phyloP scores from a whole-genome alignment of 1,139 yeast species.

The Lodderomyces beijingensis region DNA sequence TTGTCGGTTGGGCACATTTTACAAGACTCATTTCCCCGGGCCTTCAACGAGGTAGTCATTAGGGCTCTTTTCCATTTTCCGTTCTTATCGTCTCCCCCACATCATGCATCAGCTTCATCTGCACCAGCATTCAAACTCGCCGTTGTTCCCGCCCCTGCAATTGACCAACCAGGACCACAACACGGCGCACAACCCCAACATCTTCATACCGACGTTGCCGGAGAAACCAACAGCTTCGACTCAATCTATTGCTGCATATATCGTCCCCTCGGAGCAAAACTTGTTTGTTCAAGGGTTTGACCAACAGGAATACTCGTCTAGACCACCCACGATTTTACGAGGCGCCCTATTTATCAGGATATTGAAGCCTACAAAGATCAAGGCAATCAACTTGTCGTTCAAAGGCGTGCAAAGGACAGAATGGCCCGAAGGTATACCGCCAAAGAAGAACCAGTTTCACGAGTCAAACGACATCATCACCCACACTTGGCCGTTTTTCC shows the following conservation, averaged over 20 bases:
- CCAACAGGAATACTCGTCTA: constrained; percentile 54
- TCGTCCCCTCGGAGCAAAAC: constrained; percentile 73
- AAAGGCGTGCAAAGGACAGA: constrained; percentile 79
- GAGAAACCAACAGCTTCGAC: constrained; percentile 45
- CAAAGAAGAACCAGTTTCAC: constrained; percentile 60
- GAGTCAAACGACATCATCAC: constrained; percentile 66
- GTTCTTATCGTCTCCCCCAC: constrained; percentile 1
- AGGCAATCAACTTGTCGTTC: constrained; percentile 60
- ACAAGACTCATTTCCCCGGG: too few relatives aligned
- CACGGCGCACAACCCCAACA: constrained; percentile 3
- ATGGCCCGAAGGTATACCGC: constrained; percentile 99
- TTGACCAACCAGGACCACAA: constrained; percentile 6
- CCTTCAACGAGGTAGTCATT: too few relatives aligned
- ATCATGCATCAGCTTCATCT: background rate
- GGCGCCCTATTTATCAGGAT: constrained; percentile 76
- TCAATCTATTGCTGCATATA: constrained; percentile 45
- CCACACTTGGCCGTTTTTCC: constrained; percentile 92
- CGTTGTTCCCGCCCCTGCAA: constrained; percentile 14
- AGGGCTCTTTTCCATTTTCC: background rate
- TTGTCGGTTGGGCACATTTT: too few relatives aligned
- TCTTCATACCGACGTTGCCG: constrained; percentile 43
- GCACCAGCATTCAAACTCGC: constrained; percentile 9
- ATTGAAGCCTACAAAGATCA: constrained; percentile 71
- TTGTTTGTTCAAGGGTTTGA: constrained; percentile 82
- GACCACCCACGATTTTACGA: constrained; percentile 79